These are phyloP conservation scores for Exophiala mesophila DNA, from an alignment of 2,329 filamentous ascomycete species.

Conservation along the genomic window DNA sequence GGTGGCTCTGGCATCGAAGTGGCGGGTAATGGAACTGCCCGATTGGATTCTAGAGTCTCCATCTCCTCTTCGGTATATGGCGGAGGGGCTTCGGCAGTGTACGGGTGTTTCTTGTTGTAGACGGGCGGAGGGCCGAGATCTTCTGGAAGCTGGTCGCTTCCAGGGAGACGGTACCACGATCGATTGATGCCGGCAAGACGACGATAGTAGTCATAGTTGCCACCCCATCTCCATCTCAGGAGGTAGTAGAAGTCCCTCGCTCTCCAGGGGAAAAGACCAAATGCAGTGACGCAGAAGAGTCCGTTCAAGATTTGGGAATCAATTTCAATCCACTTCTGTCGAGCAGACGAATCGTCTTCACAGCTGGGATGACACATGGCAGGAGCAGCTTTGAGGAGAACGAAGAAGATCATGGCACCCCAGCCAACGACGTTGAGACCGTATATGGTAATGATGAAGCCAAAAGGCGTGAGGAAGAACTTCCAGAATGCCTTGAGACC, in stretches of 20 bases:
- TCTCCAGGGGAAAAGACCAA: conserved; percentile 79
- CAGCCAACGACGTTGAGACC: conserved; percentile 78
- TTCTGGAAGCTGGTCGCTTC: conserved; percentile 55
- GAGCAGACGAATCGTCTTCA: conserved; percentile 67
- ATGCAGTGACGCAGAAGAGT: conserved; percentile 81
- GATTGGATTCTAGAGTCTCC: conserved; percentile 45
- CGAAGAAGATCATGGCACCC: conserved; percentile 85
- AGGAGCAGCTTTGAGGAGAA: conserved; percentile 67
- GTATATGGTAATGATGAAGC: conserved; percentile 74
- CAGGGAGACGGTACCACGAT: conserved; percentile 68
- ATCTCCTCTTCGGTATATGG: conserved; percentile 45
- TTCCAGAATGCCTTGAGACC: conserved; percentile 31
- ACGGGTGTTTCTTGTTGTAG: conserved; percentile 20
- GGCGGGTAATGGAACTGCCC: conserved; percentile 58
- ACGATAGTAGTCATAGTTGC: conserved; percentile 55
- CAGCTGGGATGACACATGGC: conserved; percentile 55
- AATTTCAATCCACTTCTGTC: conserved; percentile 79
- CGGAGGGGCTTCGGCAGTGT: conserved; percentile 17
- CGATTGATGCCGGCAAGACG: conserved; percentile 69
- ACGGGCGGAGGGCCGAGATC: conserved; percentile 25
- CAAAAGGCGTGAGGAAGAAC: conserved; percentile 69
- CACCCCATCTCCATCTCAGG: conserved; percentile 56
- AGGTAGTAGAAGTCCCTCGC: conserved; percentile 75
- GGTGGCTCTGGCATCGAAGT: conserved; percentile 61
- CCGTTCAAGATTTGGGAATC: conserved; percentile 79